Percentiles rank a stretch among this genome's conserved stretches.
These are phyloP conservation scores for Leccinellum albellum DNA, from an alignment of 768 basidiomycete species.

Conservation along the genomic window DNA sequence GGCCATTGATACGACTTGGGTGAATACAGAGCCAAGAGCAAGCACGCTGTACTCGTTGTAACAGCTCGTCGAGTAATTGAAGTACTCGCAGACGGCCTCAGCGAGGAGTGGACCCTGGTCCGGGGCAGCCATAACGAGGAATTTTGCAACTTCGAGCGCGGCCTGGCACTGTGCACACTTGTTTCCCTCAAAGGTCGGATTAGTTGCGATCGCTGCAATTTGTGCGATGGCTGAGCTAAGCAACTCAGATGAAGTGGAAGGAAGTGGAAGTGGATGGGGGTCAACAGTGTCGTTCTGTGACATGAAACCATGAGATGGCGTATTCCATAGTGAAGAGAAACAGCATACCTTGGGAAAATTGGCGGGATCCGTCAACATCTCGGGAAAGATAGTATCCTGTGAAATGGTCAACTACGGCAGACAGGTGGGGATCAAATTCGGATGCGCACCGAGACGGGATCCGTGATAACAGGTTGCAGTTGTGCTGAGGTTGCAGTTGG, in stretches of 20 bases:
- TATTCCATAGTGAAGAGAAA: background rate
- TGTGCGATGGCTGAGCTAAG: constrained; percentile 37
- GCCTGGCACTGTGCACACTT: constrained; percentile 38
- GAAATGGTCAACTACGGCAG: background rate
- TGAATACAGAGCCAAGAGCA: constrained; percentile 38
- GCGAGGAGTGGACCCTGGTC: constrained; percentile 39
- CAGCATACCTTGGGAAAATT: constrained; percentile 44
- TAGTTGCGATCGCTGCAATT: constrained; percentile 34
- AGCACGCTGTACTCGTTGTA: constrained; percentile 31
- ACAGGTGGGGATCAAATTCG: background rate
- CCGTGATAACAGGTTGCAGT: constrained; percentile 66
- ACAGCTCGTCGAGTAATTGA: constrained; percentile 36
- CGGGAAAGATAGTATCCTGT: constrained; percentile 54
- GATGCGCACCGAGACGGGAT: constrained; percentile 53
- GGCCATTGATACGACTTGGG: constrained; percentile 44
- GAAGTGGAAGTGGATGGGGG: constrained; percentile 40
- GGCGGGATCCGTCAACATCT: constrained; percentile 56
- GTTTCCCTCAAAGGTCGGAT: constrained; percentile 33
- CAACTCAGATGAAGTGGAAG: constrained; percentile 28
- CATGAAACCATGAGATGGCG: background rate
- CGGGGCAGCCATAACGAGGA: constrained; percentile 40
- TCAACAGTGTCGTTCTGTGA: constrained; percentile 40
- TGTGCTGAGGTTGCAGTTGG: constrained; percentile 69
- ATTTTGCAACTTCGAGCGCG: constrained; percentile 37
- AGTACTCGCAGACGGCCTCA: constrained; percentile 39